Base-by-base conservation (phyloP, 2,329 filamentous ascomycete genomes). In the Fusarium torreyae region DNA sequence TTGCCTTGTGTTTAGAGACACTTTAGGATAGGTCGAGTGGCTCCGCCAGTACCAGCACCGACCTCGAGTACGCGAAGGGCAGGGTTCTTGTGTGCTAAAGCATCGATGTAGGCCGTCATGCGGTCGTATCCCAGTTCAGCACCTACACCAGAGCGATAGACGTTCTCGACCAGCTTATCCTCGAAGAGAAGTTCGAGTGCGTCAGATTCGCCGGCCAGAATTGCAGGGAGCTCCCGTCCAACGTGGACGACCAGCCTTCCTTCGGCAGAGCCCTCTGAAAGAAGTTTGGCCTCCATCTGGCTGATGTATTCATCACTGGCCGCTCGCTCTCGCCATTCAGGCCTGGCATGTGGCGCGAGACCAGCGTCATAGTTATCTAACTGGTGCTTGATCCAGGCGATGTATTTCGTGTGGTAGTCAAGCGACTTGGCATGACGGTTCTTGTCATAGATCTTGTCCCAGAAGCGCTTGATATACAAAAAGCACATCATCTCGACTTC, bases 401-500 rank as follows among this genome's bases (percentile, higher is more conserved):
- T 49, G 11, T 56, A 56, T 33, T 55, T 55, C n/a, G 31, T 56
- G 31, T 56, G 52, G n/a, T 56, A 56, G 0, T 18, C 42, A 31
- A 56, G 42, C 3, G 52, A 56, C 43, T 49, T 56, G 7, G 52
- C 52, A 8, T 56, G 42, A 1, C 52, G 42, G 5, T 24, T 18
- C 11, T 49, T 31, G 14, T 56, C 15, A 40, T 56, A 56, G 1
- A 56, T 49, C 3, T 31, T 56, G 7, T 49, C 52, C 52, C 52
- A 56, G 52, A 56, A 56, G 15, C 52, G 52, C 7, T 49, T 56
- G 33, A 56, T 49, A n/a, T 56, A 56, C 24, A 56, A 49, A 28
- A 56, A 56, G 15, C 52, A 56, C 52, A 56, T 56, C 52, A 49
- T 56, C 43, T 49, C 52, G 5, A 56, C 52, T 26, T 56, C 52